Conservation (phyloP, 305 asterid species). For the Solanum hybrid region DNA sequence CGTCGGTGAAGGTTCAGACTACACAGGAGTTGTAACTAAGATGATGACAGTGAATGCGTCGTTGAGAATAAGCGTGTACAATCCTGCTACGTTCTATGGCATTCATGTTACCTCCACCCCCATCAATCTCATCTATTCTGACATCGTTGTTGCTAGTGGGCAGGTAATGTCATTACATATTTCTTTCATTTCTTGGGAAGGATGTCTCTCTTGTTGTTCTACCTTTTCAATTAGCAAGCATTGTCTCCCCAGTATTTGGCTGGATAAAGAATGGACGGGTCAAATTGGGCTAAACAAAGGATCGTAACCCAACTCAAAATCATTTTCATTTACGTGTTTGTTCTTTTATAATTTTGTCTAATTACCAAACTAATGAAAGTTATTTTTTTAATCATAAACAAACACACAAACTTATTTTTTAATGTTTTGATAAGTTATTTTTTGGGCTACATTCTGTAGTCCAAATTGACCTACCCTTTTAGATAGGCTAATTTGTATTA, state of each 20-base stretch:
- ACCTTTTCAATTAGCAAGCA: not conserved
- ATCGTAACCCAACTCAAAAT: not conserved
- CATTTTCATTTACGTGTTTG: not conserved
- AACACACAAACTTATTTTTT: not conserved
- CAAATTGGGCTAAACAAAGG: not conserved
- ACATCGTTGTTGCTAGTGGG: slow-evolving; percentile 69
- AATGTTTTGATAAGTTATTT: not conserved
- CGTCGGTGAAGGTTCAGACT: slow-evolving; percentile 63
- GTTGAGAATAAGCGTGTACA: slow-evolving; percentile 54
- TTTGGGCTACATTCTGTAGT: not conserved
- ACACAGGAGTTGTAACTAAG: slow-evolving; percentile 68
- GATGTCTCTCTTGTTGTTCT: not conserved
- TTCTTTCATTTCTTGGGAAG: not conserved
- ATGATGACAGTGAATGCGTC: slow-evolving; percentile 68
- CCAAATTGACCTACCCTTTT: not conserved
- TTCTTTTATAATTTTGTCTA: not conserved
- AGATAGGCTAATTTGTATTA: not conserved
- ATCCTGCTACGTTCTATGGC: slow-evolving; percentile 89
- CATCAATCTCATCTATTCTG: slow-evolving; percentile 61
- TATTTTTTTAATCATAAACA: not conserved
- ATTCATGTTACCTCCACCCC: slow-evolving; percentile 75
- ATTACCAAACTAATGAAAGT: not conserved
- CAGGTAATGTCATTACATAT: slow-evolving; percentile 34
- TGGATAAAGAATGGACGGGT: not conserved
- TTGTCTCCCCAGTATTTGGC: not conserved